Base-by-base conservation (phyloP, 306 rosid species). In the Rosa lucieae region DNA sequence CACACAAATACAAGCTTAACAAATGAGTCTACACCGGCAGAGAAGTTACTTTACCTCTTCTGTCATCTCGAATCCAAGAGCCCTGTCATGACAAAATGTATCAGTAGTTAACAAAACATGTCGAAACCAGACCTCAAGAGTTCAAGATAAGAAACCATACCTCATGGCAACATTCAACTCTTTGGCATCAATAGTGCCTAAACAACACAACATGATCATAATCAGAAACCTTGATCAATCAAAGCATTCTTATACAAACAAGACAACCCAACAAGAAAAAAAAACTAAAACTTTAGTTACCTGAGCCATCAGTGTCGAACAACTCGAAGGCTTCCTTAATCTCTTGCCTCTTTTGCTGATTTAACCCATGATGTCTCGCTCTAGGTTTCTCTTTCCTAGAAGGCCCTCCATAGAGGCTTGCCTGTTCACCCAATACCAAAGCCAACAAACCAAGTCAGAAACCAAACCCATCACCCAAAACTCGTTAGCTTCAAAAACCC, bases 41-140 rank as follows among this genome's bases (percentile, higher is more conserved):
- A 56, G 47, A 76, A 79, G 20, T 46, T 51, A 77, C 47, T 62
- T 82, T 88, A 95, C 99, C 96, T 91, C 93, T 62, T 95, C 99
- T 12, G 97, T 95, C 99, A 95, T 95, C 90, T 95, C 99, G 80
- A 95, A 93, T 63, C 98, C 99, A 75, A 95, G 98, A 58, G 99
- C 99, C 96, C 99, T 95, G 90, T 69, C 61, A 87, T 79, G 44
- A 80, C n/a, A 84, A 86, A 42, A 79, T 6, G 53, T 56, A 49
- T 74, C 43, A 39, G 77, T 81, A 26, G 70, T 17, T 29, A 29
- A 39, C 21, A 20, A 9, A 37, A 70, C 53, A 58, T 43, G 79
- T 70, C 32, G 68, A 77, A 35, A 44, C 10, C 8, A 32, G 37
- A 10, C 18, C 48, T 32, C 53, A 0, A 5, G 70, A 42, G 32